Evolutionary conservation across 441 rosid genomes (phyloP), one percentile per base, ranked within the genome.

Genomic region (Adansonia grandidieri): DNA sequence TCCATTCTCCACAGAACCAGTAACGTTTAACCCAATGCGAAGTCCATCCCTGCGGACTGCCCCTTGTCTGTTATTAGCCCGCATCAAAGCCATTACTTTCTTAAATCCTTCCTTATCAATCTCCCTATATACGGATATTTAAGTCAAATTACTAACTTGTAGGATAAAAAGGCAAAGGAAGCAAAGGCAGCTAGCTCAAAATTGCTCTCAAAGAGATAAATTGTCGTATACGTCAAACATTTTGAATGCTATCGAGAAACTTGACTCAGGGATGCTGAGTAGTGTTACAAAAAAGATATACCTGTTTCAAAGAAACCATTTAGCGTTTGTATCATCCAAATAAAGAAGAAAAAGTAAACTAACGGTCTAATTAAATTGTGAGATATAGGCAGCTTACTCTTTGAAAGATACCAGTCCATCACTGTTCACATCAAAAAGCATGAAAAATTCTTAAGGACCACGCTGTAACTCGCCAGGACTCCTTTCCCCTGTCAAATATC

Each of bases 321-420:
- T 22, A 79, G 28, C 68, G 24, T 45, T 60, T 61, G 22, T 72
- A 64, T 42, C 54, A 28, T 71, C 54, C 51, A 65, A 75, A 54
- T 60, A 24, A 19, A 74, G n/a, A 9, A 50, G 15, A 57, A 32
- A 14, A n/a, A 7, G n/a, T 9, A 2, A 42, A 9, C 7, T 5
- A 65, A 74, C 9, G 19, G 22, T 62, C 48, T 48, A 54, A 1
- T 17, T 17, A 57, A 61, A 63, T 77, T 47, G 47, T 40, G 51
- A 37, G 9, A 50, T 22, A 73, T 54, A 44, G 17, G 74, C 22
- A 62, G 84, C 99, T 87, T 83, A 96, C 99, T 96, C 99, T 87
- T 91, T 91, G 81, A 96, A 96, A 32, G 99, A 96, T 78, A 94
- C 88, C 47, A 82, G 91, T 9, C 98, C 98, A 81, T 94, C 99